Base-by-base conservation (phyloP, 805 yeast species). In the Zygoascus tannicola region DNA sequence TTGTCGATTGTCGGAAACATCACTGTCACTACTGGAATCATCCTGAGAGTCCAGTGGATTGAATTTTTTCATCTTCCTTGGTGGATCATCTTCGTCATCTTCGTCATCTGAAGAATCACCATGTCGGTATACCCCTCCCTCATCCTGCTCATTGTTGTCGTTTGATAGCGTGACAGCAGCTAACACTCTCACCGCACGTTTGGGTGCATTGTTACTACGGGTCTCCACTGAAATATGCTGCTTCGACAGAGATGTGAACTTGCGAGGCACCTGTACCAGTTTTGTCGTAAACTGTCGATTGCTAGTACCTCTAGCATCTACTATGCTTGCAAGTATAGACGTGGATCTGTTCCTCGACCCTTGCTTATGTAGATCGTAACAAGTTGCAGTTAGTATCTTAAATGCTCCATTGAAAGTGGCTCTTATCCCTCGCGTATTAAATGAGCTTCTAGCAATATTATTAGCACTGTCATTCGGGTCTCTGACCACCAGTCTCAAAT, bases 371-470 rank as follows among this genome's bases (percentile, higher is more conserved):
- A 86, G 65, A 37, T 78, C 84, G 60, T 80, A 85, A 58, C 95
- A 85, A 51, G 78, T 76, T 52, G 80, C 81, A 0, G 79, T 75
- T 30, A 87, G 65, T 43, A 86, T 58, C 56, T 84, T 92, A 65
- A 71, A 87, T 0, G 96, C 95, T 34, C 95, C 95, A 15, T 81
- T 80, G 65, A 90, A 87, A 0, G 95, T 85, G 53, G 85, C 79
- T 57, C 83, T 85, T 45, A 90, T 73, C 54, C 81, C 85, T 32
- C 85, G 64, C 35, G 85, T 66, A 59, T 87, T 87, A 65, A 78
- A 85, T 1, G 94, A 79, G 3, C 95, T 85, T 52, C 95, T 70
- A 38, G 92, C 78, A 39, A 90, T 81, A 59, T 90, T 90, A 57
- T 90, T 90, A n/a, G 67, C 50, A 2, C 78, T 67, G 56, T 88